A percentile compares a stretch with the other conserved stretches of the same genome.
These are phyloP conservation scores for Pestalotiopsis sp. DNA, from an alignment of 2,329 filamentous ascomycete species.

Conservation along the genomic window DNA sequence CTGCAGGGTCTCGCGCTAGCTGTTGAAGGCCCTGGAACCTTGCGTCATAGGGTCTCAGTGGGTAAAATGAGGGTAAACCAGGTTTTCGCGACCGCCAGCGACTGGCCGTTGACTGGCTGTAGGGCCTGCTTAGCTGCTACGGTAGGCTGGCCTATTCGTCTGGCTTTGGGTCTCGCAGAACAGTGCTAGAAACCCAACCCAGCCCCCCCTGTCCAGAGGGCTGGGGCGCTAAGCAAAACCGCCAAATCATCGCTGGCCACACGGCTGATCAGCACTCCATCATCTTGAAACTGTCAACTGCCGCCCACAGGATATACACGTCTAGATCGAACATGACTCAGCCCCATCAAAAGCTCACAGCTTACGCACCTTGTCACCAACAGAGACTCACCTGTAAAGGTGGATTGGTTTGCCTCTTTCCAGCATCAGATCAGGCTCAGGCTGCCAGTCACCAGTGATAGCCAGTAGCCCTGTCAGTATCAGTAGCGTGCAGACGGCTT, in stretches of 20 bases:
- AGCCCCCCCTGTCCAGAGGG: neutral
- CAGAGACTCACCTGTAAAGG: neutral
- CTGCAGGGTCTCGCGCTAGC: neutral
- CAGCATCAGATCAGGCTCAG: neutral
- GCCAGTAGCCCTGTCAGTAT: too few species aligned
- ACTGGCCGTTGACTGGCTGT: too few species aligned
- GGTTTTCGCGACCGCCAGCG: neutral
- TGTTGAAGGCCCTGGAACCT: neutral
- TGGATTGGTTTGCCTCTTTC: neutral
- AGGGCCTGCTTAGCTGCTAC: too few species aligned
- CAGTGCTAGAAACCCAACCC: neutral
- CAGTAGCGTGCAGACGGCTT: neutral
- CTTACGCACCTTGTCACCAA: neutral
- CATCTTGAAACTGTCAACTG: neutral
- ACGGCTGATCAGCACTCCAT: neutral
- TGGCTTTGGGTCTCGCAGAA: neutral
- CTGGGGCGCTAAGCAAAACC: neutral
- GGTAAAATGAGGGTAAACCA: neutral
- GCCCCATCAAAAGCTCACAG: neutral
- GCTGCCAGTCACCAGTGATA: neutral
- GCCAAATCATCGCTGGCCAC: neutral
- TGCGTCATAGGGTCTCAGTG: conserved; percentile 10
- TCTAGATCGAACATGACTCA: neutral
- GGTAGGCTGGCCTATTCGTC: too few species aligned
- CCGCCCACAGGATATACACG: neutral